Evolutionary conservation across 495 filamentous ascomycete species (phyloP).

Genomic region (Aspergillus affinis): DNA sequence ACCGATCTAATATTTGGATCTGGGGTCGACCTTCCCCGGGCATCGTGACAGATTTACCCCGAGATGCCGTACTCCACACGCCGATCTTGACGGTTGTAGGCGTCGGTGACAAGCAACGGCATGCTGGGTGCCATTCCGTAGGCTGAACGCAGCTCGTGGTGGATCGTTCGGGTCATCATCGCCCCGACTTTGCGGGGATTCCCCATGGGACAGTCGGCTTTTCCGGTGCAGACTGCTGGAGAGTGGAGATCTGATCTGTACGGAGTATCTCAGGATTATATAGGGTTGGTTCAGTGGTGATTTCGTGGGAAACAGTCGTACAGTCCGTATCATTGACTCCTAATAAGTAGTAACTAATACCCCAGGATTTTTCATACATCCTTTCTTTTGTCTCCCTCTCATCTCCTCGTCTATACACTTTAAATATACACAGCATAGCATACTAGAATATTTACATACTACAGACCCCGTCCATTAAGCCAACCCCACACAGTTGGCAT

Average conservation of each 20-base stretch:
- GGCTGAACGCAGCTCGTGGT: neutral
- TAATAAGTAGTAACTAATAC: too few relatives aligned
- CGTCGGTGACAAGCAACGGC: neutral
- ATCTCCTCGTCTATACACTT: slow-evolving; percentile 2
- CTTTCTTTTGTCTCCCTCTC: neutral
- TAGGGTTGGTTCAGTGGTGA: too few relatives aligned
- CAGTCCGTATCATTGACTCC: too few relatives aligned
- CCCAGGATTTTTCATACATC: too few relatives aligned
- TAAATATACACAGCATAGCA: neutral
- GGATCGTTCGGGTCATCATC: slow-evolving; percentile 7
- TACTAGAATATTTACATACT: neutral
- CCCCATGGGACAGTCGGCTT: slow-evolving; percentile 3
- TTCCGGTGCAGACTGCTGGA: neutral
- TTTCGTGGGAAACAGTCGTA: too few relatives aligned
- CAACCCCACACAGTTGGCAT: slow-evolving; percentile 58
- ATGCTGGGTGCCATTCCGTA: neutral
- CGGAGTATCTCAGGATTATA: too few relatives aligned
- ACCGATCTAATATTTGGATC: neutral
- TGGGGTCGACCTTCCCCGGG: neutral
- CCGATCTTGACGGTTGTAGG: neutral
- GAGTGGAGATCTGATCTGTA: too few relatives aligned
- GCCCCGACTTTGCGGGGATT: slow-evolving; percentile 10
- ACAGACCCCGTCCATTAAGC: neutral
- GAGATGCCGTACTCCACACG: neutral
- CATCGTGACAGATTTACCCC: neutral